Base-by-base conservation (phyloP, 345 rosid genomes). In the Mallotus nudiflorus region DNA sequence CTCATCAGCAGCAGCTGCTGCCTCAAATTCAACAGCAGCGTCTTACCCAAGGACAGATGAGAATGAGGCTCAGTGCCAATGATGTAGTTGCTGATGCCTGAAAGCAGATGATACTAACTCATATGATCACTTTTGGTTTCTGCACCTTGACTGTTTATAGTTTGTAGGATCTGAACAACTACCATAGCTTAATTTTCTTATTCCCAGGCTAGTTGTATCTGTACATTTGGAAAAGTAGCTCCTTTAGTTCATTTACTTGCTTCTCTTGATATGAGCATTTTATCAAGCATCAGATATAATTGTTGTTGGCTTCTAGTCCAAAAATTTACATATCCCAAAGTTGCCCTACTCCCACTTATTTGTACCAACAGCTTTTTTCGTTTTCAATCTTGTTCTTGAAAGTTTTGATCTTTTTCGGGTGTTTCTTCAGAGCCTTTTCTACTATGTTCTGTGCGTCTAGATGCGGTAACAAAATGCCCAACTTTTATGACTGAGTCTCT, bases 11-110 rank as follows among this genome's bases (percentile, higher is more conserved):
- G 72, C 77, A 53, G 28, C 69, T 27, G 12, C 49, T 51, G 53
- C 67, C 65, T 5, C 66, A 56, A 13, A 62, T 60, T 42, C 81
- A 76, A 44, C 75, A 65, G 52, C 82, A 72, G 67, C 82, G 72
- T 24, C 58, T 75, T 60, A 12, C 27, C 51, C 77, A 72, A 28
- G 60, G 70, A 18, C 77, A 79, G 65, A 62, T 46, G 56, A 66
- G 75, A 51, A 65, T 70, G 57, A 62, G 77, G 66, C 62, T 67
- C 45, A 61, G 39, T 24, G 25, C 44, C 59, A 9, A 27, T 56
- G 63, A 56, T 13, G 42, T 29, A 45, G 45, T 22, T 45, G n/a
- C 72, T 44, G 55, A 44, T 12, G 31, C 45, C 20, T 68, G 65
- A 57, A 69, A 45, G 31, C 56, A 14, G 40, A 31, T 44, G 64